phyloP scores from a whole-genome alignment of 257 asterid genomes.

The Henckelia pumila region DNA sequence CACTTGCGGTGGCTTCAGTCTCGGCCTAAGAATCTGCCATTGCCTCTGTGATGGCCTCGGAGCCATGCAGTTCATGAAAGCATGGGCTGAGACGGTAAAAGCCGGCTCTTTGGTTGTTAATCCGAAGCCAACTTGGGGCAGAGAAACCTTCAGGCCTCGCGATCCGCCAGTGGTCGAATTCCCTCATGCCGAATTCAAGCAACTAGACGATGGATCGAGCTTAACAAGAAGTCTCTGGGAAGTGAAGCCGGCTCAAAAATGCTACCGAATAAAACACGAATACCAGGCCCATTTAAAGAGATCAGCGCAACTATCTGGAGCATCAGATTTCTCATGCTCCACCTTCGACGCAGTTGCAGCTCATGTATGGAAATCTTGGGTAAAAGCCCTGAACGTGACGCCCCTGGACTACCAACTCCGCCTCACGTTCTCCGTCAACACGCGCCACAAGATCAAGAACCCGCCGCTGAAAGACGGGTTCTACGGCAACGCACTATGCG shows the following conservation, averaged over 20 bases:
- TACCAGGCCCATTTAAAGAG: conserved; percentile 53
- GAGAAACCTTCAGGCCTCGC: conserved; percentile 64
- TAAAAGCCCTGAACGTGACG: conserved; percentile 50
- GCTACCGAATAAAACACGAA: conserved; percentile 56
- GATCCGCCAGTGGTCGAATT: conserved; percentile 48
- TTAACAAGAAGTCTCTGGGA: conserved; percentile 52
- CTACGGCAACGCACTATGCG: conserved; percentile 76
- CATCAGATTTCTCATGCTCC: conserved; percentile 40
- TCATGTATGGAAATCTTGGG: conserved; percentile 90
- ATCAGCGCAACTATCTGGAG: conserved; percentile 39
- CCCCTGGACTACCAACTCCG: conserved; percentile 64
- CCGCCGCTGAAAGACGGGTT: conserved; percentile 63
- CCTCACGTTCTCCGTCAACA: conserved; percentile 77
- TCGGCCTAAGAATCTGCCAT: conserved; percentile 78
- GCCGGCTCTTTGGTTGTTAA: conserved; percentile 40
- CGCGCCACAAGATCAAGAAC: conserved; percentile 54
- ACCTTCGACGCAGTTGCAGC: conserved; percentile 87
- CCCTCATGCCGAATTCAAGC: conserved; percentile 65
- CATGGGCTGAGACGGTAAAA: conserved; percentile 80
- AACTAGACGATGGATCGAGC: conserved; percentile 49
- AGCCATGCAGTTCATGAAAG: conserved; percentile 75
- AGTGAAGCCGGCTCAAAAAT: conserved; percentile 62
- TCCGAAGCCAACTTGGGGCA: conserved; percentile 73
- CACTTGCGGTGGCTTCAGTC: conserved; percentile 77
- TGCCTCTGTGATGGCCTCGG: conserved; percentile 93